A percentile compares a stretch with the other conserved stretches of the same genome.
phyloP scores from a whole-genome alignment of 1,139 yeast species.

The Suhomyces bolitotheri region DNA sequence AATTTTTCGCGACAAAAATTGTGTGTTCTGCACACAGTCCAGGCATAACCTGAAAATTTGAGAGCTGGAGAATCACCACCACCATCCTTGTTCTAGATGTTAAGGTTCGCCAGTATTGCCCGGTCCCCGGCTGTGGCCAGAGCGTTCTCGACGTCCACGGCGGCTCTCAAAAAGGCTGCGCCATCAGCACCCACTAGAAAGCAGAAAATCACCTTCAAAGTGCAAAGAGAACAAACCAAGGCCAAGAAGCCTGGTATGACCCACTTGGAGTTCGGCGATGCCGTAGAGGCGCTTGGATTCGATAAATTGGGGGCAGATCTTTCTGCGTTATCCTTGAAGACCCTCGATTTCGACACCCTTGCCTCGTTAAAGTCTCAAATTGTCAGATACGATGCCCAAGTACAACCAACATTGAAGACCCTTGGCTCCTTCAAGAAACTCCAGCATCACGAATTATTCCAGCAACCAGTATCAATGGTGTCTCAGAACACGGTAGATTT shows the following conservation, averaged over 20 bases:
- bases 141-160: constrained; percentile 11
- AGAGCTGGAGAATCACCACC: constrained; percentile 1
- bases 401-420: constrained; percentile 29
- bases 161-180: constrained; percentile 9
- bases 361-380: constrained; percentile 20
- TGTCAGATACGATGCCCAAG: constrained; percentile 24
- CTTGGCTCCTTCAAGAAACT: constrained; percentile 61
- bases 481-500: constrained; percentile 36
- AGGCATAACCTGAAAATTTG: constrained; percentile 4
- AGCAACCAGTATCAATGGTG: constrained; percentile 56
- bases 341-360: constrained; percentile 17
- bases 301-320: constrained; percentile 34
- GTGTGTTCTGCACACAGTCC: constrained; percentile 4
- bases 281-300: constrained; percentile 37
- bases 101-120: constrained; percentile 13
- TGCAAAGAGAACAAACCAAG: constrained; percentile 19
- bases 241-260: constrained; percentile 47
- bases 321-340: constrained; percentile 19
- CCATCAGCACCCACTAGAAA: constrained; percentile 15
- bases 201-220: constrained; percentile 13
- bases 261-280: constrained; percentile 42
- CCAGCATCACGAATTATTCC: constrained; percentile 65
- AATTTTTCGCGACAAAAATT: constrained; percentile 1
- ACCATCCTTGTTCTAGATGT: constrained; percentile 9
- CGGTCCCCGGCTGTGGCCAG: constrained; percentile 4